Base-by-base conservation (phyloP, 371 early-diverging fungal species). In the Saksenaea oblongispora region DNA sequence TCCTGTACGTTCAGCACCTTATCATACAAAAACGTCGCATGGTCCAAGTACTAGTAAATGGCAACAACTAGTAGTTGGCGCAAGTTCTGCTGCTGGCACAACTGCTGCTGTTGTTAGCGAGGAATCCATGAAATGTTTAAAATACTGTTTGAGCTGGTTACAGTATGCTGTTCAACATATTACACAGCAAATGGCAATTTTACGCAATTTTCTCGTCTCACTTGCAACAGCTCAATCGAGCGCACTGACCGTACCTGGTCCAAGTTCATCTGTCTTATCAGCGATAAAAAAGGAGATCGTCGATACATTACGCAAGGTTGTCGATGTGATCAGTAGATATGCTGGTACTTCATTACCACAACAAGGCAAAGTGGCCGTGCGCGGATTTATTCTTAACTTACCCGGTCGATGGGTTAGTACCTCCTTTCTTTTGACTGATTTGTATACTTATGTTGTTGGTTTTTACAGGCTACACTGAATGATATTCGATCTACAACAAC, bases 131-230 rank as follows among this genome's bases (percentile, higher is more conserved):
- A 86, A 86, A 63, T 82, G 89, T 56, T 68, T 93, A 31, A 84
- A 86, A 61, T 93, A 92, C 72, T 94, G 94, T 65, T 75, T 92
- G n/a, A 87, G 88, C 63, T 94, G 94, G 93, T 76, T 94, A 2
- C 84, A 89, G 71, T 93, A 95, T 55, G 95, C 96, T 0, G 87
- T 89, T 1, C 79, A 83, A 31, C 89, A 93, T 54, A 91, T 96
- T 39, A 90, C 89, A 34, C 86, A 84, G 41, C 94, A 94, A 67
- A 91, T 95, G 63, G 69, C 73, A 5, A 63, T 88, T 15, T 73
- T 96, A 59, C 83, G 88, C 7, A 79, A 78, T 34, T 87, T 88
- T 61, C 71, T 94, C 5, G 84, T 76, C 0, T 78, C 86, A 1
- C 70, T 89, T 18, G 82, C 87, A 8, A 71, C 78, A 7, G 53